These are phyloP conservation scores for Rhinocladiella mackenziei DNA, from an alignment of 2,329 filamentous ascomycete species.

Conservation along the genomic window DNA sequence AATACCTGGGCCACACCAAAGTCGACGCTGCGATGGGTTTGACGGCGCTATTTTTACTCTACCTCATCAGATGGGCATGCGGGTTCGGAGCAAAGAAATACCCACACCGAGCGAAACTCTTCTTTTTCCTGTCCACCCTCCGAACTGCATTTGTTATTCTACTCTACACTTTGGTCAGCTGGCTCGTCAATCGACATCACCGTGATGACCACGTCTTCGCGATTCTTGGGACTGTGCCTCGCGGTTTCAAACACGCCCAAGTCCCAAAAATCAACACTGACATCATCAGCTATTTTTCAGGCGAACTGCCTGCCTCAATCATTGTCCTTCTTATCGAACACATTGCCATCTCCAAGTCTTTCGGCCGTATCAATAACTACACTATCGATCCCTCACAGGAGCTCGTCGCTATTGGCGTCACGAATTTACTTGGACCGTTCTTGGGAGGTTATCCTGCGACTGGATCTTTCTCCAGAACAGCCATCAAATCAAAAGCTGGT, in stretches of 20 bases:
- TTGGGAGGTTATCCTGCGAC: slow-evolving; percentile 88
- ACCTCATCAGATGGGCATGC: slow-evolving; percentile 66
- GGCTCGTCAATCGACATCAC: slow-evolving; percentile 69
- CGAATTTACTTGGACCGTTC: slow-evolving; percentile 86
- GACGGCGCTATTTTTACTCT: slow-evolving; percentile 74
- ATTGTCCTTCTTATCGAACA: slow-evolving; percentile 97
- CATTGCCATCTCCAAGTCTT: slow-evolving; percentile 95
- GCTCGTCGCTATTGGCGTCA: slow-evolving; percentile 87
- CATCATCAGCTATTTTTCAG: slow-evolving; percentile 65
- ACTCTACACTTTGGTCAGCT: slow-evolving; percentile 88
- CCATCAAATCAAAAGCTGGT: slow-evolving; percentile 95
- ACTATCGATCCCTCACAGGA: slow-evolving; percentile 93
- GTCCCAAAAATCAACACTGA: slow-evolving; percentile 64
- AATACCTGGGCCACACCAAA: slow-evolving; percentile 61
- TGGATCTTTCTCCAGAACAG: slow-evolving; percentile 91
- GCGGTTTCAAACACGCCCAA: slow-evolving; percentile 77
- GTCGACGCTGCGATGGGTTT: slow-evolving; percentile 86
- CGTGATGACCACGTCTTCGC: slow-evolving; percentile 63
- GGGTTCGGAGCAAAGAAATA: slow-evolving; percentile 63
- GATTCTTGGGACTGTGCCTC: slow-evolving; percentile 71
- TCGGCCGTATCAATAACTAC: slow-evolving; percentile 94
- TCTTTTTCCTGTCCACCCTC: slow-evolving; percentile 89
- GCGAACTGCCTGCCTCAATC: slow-evolving; percentile 75
- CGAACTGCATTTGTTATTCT: slow-evolving; percentile 88
- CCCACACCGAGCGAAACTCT: slow-evolving; percentile 65